Evolutionary conservation across 148 eudicot genomes (phyloP).

Genomic region (Polygonum aviculare): DNA sequence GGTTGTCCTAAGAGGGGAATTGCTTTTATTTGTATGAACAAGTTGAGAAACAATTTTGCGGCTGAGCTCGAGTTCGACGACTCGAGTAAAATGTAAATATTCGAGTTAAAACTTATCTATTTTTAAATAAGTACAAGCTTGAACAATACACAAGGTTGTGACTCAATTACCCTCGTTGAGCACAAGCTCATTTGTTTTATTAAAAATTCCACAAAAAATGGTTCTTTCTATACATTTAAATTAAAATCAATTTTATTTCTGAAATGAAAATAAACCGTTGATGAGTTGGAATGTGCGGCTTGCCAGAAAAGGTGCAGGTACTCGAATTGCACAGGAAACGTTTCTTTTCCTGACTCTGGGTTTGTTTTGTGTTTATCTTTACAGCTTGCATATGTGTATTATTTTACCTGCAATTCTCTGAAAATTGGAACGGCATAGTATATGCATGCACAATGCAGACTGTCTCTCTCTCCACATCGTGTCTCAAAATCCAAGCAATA

Average conservation of each 20-base stretch:
- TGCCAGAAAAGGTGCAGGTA: neutral
- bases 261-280: neutral
- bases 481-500: neutral
- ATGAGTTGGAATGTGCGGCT: no score
- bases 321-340: neutral
- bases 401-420: neutral
- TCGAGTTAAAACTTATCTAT: no score
- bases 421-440: neutral
- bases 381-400: neutral
- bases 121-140: no score
- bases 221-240: no score
- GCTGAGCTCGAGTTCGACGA: no score
- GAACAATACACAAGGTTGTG: no score
- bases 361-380: neutral
- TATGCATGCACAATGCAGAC: neutral
- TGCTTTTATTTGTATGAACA: no score
- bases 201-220: neutral
- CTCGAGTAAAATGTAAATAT: no score
- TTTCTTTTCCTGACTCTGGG: neutral
- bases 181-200: no score
- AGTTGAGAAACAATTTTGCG: no score
- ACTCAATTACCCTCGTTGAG: no score
- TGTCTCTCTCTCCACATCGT: neutral
- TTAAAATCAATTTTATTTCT: neutral
- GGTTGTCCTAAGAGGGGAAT: no score